These are phyloP conservation scores for Hansenula sp. DNA, from an alignment of 1,139 yeast species.

Conservation along the genomic window DNA sequence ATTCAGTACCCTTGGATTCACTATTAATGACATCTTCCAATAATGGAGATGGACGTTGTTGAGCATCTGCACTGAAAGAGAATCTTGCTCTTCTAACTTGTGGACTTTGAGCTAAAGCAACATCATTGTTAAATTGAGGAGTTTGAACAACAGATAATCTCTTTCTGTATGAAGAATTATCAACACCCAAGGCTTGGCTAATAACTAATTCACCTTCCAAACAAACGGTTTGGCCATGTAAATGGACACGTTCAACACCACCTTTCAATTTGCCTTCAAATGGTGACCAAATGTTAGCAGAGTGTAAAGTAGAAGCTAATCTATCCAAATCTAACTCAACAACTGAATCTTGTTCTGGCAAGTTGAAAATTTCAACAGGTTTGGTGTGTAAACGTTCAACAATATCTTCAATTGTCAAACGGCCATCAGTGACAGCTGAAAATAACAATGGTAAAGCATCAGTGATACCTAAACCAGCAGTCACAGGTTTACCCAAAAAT, in stretches of 20 bases:
- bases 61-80: conserved; percentile 36
- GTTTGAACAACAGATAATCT: conserved; percentile 21
- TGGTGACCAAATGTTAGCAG: conserved; percentile 48
- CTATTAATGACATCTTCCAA: conserved; percentile 35
- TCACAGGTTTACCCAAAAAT: conserved; percentile 54
- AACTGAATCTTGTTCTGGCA: conserved; percentile 72
- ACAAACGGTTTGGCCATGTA: conserved; percentile 75
- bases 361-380: conserved; percentile 78
- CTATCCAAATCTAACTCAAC: conserved; percentile 86
- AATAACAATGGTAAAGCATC: conserved; percentile 82
- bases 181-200: conserved; percentile 56
- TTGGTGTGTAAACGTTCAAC: conserved; percentile 72
- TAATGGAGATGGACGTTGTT: conserved; percentile 44
- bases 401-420: conserved; percentile 70
- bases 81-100: conserved; percentile 31
- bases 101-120: conserved; percentile 22
- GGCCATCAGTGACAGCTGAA: conserved; percentile 73
- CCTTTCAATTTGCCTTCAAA: conserved; percentile 59
- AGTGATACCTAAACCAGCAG: conserved; percentile 72
- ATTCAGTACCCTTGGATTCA: conserved; percentile 60
- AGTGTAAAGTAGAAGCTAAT: conserved; percentile 39
- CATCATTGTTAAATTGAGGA: conserved; percentile 17
- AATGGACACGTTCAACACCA: conserved; percentile 82
- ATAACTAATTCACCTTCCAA: conserved; percentile 74
- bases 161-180: conserved; percentile 34